phyloP scores from a whole-genome alignment of 148 eudicot species.

The Suaeda aralocaspica region DNA sequence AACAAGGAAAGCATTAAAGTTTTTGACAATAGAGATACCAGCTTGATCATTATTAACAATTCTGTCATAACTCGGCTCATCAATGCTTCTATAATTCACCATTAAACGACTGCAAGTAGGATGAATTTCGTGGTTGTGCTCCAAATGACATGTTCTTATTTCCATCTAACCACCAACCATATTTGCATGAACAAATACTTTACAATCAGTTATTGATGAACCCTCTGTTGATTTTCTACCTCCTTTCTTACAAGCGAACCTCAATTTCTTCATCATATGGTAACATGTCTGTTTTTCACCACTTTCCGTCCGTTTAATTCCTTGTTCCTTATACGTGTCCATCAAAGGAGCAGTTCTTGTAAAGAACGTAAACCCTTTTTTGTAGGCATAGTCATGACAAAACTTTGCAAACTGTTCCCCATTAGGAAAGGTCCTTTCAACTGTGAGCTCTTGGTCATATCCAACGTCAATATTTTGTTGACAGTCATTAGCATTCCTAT shows the following conservation, averaged over 20 bases:
- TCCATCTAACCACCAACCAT: no score
- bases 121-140: no score
- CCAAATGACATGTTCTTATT: no score
- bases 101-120: no score
- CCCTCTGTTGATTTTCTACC: neutral
- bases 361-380: neutral
- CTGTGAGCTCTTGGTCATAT: neutral
- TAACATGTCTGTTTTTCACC: neutral
- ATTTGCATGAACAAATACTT: neutral
- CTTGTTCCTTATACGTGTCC: neutral
- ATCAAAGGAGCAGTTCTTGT: neutral
- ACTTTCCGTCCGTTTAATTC: neutral
- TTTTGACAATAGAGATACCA: no score
- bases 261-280: neutral
- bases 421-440: neutral
- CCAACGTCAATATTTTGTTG: no score
- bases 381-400: neutral
- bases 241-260: neutral
- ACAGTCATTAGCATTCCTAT: no score
- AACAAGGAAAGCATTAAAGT: no score
- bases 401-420: neutral
- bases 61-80: no score
- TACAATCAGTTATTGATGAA: neutral
- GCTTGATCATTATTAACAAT: no score
- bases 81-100: no score